Base-by-base conservation (phyloP, 2,329 filamentous ascomycete genomes). In the Exophiala aquamarina region DNA sequence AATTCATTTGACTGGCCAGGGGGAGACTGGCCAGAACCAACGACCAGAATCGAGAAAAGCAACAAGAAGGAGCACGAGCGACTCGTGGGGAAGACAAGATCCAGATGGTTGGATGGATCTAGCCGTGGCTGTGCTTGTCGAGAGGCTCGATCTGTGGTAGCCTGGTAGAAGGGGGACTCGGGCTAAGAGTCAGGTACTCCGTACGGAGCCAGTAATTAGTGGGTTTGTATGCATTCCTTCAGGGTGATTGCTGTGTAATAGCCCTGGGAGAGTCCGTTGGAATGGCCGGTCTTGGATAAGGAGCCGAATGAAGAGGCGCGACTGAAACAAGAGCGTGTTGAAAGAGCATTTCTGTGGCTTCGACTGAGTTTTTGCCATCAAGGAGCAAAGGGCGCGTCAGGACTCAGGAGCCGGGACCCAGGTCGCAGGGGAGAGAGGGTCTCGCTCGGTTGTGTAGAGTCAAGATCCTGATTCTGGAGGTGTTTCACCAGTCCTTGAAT, bases 401-500 rank as follows among this genome's bases (percentile, higher is more conserved):
- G 23, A 26, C 23, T 26, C 6, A 26, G 23, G 23, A 47, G 50
- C 35, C 39, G 43, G 44, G 43, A 28, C 31, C 21, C 23, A 33
- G 5, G 8, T 29, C n/a, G 20, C 28, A 13, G n/a, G n/a, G n/a
- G n/a, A 46, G 42, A 9, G 20, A 6, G 35, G 10, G 37, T 28
- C 23, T 15, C 6, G 6, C 23, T 26, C 23, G 23, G 23, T 26
- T 26, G 6, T 6, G 23, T 26, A 26, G 23, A 26, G 23, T 11
- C 6, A 11, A 26, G n/a, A n/a, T n/a, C n/a, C n/a, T n/a, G n/a
- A n/a, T n/a, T 20, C 17, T 19, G 33, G 15, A 21, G 35, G 31
- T 47, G 51, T 54, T 50, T 54, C 51, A 54, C 51, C 44, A 54
- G 47, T 53, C 46, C 47, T 23, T 11, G 11, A 26, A 26, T 26